Conservation (phyloP, 1,139 yeast genomes). For the Meyerozyma sp. region DNA sequence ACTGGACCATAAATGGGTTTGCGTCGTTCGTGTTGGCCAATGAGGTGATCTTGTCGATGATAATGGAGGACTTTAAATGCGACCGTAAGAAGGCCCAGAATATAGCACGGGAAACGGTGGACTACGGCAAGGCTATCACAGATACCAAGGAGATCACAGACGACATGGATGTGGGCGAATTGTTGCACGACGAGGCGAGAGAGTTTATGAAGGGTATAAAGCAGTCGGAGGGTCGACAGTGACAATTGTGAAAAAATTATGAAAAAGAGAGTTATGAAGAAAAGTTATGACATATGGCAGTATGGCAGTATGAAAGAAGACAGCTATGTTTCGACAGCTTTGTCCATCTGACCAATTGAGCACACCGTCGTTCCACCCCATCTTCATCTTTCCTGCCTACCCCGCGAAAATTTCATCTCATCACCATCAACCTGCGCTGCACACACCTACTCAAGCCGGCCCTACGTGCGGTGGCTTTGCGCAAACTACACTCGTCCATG, state of each 20-base stretch:
- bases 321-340: too few species aligned
- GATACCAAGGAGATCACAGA: conserved; percentile 32
- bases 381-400: neutral
- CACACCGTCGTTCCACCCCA: too few species aligned
- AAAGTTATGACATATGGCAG: too few species aligned
- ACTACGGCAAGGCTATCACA: conserved; percentile 50
- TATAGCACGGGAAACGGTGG: conserved; percentile 43
- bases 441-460: neutral
- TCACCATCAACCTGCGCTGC: neutral
- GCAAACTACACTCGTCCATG: conserved; percentile 8
- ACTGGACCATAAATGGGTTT: conserved; percentile 59
- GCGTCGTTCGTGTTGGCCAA: conserved; percentile 57
- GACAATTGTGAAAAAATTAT: too few species aligned
- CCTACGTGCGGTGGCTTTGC: neutral
- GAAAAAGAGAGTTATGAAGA: too few species aligned
- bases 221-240: too few species aligned
- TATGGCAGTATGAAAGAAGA: too few species aligned
- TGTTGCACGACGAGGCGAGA: conserved; percentile 10
- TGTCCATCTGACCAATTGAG: too few species aligned
- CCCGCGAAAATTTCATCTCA: neutral
- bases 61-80: conserved; percentile 40
- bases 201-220: conserved; percentile 7
- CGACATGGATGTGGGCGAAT: conserved; percentile 20
- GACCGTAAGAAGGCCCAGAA: conserved; percentile 38
- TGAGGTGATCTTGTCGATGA: conserved; percentile 50